Conservation (phyloP, 306 rosid genomes). For the Vigna reflexopilosa region DNA sequence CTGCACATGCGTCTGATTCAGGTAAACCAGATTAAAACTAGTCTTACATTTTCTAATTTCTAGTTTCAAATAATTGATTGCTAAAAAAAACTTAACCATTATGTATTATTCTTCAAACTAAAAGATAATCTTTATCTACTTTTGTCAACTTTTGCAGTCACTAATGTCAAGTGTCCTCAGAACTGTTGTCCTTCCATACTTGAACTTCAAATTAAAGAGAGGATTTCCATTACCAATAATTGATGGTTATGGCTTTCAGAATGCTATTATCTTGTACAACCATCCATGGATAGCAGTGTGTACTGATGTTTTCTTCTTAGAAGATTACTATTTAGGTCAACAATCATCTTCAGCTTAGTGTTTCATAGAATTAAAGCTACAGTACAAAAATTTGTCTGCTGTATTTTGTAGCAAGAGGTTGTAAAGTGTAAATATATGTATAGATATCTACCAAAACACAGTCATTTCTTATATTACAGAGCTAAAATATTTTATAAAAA, state of each 20-base stretch:
- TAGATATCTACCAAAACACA: no score
- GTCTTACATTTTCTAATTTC: constrained; percentile 6
- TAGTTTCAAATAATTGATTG: constrained; percentile 1
- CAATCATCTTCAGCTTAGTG: constrained; percentile 19
- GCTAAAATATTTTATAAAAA: no score
- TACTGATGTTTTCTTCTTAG: constrained; percentile 54
- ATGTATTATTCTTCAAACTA: not conserved
- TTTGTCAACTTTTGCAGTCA: constrained; percentile 60
- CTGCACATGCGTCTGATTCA: constrained; percentile 65
- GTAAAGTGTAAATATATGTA: constrained; percentile 7
- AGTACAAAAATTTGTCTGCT: not conserved
- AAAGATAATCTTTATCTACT: constrained; percentile 5
- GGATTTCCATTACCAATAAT: constrained; percentile 73
- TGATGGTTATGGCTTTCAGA: constrained; percentile 58
- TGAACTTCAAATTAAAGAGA: constrained; percentile 55
- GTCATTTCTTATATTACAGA: no score
- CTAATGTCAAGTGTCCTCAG: constrained; percentile 56
- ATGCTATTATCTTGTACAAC: constrained; percentile 56
- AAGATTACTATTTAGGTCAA: constrained; percentile 37
- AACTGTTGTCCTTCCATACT: constrained; percentile 58
- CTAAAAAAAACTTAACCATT: constrained; percentile 14
- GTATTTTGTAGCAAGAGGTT: constrained; percentile 3
- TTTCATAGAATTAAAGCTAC: constrained; percentile 26
- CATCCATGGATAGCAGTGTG: constrained; percentile 64
- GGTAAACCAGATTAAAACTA: constrained; percentile 51